Base-by-base conservation (phyloP, 2,329 filamentous ascomycete genomes). In the Aspergillus sojae region DNA sequence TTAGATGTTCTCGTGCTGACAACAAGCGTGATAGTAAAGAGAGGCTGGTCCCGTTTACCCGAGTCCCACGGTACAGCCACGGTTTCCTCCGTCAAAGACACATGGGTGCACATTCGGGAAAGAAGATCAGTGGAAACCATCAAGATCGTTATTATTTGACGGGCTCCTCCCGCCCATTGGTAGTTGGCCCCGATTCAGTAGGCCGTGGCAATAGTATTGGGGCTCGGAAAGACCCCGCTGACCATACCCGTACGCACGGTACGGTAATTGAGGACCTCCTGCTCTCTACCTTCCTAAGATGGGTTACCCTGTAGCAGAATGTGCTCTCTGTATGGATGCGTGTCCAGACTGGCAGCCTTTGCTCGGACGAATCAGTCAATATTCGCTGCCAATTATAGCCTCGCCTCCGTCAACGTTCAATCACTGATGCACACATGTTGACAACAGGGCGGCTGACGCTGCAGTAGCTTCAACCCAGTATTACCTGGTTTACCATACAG, bases 61-160 rank as follows among this genome's bases (percentile, higher is more conserved):
- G 50, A 56, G 50, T 67, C 59, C 68, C 67, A 69, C 60, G 68
- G 68, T 66, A 63, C 63, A 28, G 63, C 52, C 48, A 61, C 67
- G 64, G 68, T 65, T 61, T 65, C 56, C 61, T 61, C 68, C 65
- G 61, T 65, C 45, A 48, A 63, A 41, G 64, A 66, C 67, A 69
- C 67, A 66, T 65, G 65, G 68, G 57, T 65, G 54, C 61, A 59
- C 56, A 57, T 65, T 66, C 66, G 66, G 68, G 65, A 63, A 63
- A 64, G 64, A 67, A 68, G 68, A 70, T 70, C 68, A 70, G 67
- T 70, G 68, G 67, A 39, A 67, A 68, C 64, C 64, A 60, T 66
- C 63, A 59, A 69, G 67, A 70, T 70, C 67, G 64, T 60, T 65
- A 39, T 52, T 65, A 63, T 62, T 64, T 5, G 61, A 58, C 50